Evolutionary conservation across 352 stramenopile genomes (phyloP), one percentile per base, ranked within the genome.

Genomic region (Phytophthora melonis): DNA sequence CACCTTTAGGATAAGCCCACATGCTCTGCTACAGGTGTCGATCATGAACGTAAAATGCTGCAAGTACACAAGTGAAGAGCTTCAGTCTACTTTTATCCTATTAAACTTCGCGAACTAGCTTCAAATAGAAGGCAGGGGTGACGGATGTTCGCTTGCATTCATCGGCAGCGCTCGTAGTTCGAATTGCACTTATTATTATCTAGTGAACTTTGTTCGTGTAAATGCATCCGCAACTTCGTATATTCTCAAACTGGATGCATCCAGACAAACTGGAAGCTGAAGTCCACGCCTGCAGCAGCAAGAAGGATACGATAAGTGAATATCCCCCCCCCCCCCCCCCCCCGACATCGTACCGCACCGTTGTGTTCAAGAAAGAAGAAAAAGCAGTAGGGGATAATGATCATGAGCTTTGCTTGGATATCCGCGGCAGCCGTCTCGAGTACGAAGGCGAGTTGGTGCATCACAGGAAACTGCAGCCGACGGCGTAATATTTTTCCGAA

Each of bases 361-460:
- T 78, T 73, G 34, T 81, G 70, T 2, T 67, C 39, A 25, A 81
- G 74, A 41, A 78, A 68, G 41, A 81, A 78, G 49, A 78, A 69
- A 45, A 81, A 74, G 18, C 68, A 66, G 14, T 67, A 63, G 2
- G 73, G 58, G 58, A 80, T 78, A 21, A 70, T 80, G 45, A 65
- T 70, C 23, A 34, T 57, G 14, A 78, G 62, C 45, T 75, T 75
- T 50, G 68, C 70, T 54, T 75, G 68, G 16, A 78, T 68, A 49
- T 78, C 65, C 8, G 50, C 32, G 2, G 53, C 50, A 23, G 77
- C 59, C 23, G 34, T 69, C 59, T 81, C 75, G 10, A 81, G 54
- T 8, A 68, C 68, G 54, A 80, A 82, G 1, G 58, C 68, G 1
- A 82, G 68, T 30, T 80, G 64, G 45, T 80, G 71, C 14, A 78